These are phyloP conservation scores for Serpula lacrymans DNA, from an alignment of 768 basidiomycete genomes.

Conservation along the genomic window DNA sequence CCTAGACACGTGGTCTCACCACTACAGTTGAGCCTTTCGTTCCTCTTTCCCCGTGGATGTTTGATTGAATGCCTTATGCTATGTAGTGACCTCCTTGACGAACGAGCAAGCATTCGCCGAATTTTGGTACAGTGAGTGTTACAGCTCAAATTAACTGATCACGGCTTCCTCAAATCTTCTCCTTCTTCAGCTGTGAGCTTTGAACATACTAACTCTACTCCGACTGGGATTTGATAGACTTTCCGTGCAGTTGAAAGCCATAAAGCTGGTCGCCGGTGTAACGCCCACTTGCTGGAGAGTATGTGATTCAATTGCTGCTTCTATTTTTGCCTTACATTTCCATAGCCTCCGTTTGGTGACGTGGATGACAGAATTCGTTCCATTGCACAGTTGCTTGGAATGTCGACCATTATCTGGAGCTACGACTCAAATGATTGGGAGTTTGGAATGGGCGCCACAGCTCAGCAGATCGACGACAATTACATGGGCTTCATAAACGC, in stretches of 20 bases:
- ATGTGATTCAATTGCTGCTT: conserved; percentile 9
- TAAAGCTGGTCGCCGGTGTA: conserved; percentile 3
- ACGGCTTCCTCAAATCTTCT: too few relatives aligned
- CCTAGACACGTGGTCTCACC: conserved; percentile 9
- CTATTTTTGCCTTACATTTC: neutral
- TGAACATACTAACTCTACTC: too few relatives aligned
- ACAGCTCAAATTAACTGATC: too few relatives aligned
- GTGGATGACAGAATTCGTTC: conserved; percentile 8
- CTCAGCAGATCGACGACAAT: conserved; percentile 43
- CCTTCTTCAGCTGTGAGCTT: too few relatives aligned
- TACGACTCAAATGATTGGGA: conserved; percentile 65
- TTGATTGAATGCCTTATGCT: neutral
- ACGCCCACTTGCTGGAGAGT: conserved; percentile 21
- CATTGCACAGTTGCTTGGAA: conserved; percentile 44
- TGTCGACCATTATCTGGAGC: conserved; percentile 65
- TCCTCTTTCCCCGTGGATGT: too few relatives aligned
- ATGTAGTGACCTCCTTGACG: conserved; percentile 46
- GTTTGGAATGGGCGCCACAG: conserved; percentile 43
- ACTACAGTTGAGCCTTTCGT: conserved; percentile 39
- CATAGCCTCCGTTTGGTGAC: conserved; percentile 14
- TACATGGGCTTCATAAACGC: conserved; percentile 48
- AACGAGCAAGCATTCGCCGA: conserved; percentile 29
- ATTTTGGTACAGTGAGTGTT: conserved; percentile 3
- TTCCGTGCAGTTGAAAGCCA: conserved; percentile 28
- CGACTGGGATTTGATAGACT: too few relatives aligned